Conservation (phyloP, 768 basidiomycete genomes). For the Naematelia encephala region DNA sequence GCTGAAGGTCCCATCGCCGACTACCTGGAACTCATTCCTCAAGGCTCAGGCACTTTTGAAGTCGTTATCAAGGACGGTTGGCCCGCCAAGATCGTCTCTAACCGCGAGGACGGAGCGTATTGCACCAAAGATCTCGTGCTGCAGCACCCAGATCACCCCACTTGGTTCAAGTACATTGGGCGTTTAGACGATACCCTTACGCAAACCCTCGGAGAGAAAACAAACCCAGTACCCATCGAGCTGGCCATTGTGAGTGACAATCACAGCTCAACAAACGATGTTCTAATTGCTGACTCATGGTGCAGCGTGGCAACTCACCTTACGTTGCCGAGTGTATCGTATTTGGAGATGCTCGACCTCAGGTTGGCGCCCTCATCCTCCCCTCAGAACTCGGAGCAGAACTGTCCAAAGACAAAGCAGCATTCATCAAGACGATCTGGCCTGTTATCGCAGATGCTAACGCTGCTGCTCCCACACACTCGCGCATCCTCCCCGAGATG, state of each 20-base stretch:
- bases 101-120: slow-evolving; percentile 59
- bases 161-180: slow-evolving; percentile 58
- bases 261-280: neutral
- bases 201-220: slow-evolving; percentile 58
- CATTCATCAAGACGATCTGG: slow-evolving; percentile 52
- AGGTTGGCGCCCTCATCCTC: slow-evolving; percentile 58
- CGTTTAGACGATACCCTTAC: slow-evolving; percentile 59
- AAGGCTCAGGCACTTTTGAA: slow-evolving; percentile 55
- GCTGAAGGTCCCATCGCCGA: slow-evolving; percentile 41
- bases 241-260: slow-evolving; percentile 51
- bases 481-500: slow-evolving; percentile 57
- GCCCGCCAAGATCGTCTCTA: slow-evolving; percentile 56
- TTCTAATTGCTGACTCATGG: neutral
- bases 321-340: slow-evolving; percentile 58
- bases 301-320: slow-evolving; percentile 55
- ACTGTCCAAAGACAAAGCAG: slow-evolving; percentile 42
- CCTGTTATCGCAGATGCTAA: slow-evolving; percentile 59
- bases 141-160: slow-evolving; percentile 53
- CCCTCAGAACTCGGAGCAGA: slow-evolving; percentile 53
- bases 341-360: slow-evolving; percentile 57
- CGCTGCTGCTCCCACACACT: slow-evolving; percentile 58
- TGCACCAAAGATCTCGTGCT: slow-evolving; percentile 61
- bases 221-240: slow-evolving; percentile 60
- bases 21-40: slow-evolving; percentile 55
- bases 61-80: slow-evolving; percentile 58